Evolutionary conservation across 2,329 filamentous ascomycete genomes (phyloP).

Genomic region (Cytospora piceae): DNA sequence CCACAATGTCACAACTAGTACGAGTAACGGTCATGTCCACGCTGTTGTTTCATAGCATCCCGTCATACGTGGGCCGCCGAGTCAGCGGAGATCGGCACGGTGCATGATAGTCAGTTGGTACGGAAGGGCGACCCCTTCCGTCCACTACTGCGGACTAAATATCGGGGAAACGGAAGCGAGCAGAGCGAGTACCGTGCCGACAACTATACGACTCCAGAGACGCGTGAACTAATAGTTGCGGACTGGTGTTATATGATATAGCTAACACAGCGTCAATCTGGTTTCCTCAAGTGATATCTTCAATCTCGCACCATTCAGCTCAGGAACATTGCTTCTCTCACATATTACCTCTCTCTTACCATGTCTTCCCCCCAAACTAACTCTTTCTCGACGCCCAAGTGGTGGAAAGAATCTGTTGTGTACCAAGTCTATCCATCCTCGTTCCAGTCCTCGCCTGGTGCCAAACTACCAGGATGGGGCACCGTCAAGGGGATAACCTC

Average conservation of each 20-base stretch:
- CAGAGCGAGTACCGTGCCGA: constrained; percentile 24
- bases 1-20: not conserved
- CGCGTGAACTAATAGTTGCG: not conserved
- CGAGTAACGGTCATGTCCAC: not conserved
- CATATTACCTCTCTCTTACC: not conserved
- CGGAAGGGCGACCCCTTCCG: constrained; percentile 24
- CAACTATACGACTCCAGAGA: constrained; percentile 17
- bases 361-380: constrained; percentile 19
- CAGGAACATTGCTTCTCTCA: not conserved
- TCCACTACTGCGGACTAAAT: constrained; percentile 25
- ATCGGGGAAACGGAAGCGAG: constrained; percentile 28
- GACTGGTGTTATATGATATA: constrained; percentile 2
- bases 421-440: constrained; percentile 67
- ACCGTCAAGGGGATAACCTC: constrained; percentile 63
- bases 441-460: constrained; percentile 61
- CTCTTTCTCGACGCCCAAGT: constrained; percentile 38
- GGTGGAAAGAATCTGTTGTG: constrained; percentile 65
- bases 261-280: not conserved
- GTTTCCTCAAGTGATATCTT: not conserved
- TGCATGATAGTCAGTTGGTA: constrained; percentile 5
- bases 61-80: constrained; percentile 17
- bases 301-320: not conserved
- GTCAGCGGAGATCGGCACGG: constrained; percentile 22
- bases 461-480: constrained; percentile 49
- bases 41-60: constrained; percentile 7